Percentiles rank a stretch among this genome's conserved stretches.
Evolutionary conservation across 1,284 basidiomycete genomes (phyloP).

Genomic region (Ganoderma sinense): DNA sequence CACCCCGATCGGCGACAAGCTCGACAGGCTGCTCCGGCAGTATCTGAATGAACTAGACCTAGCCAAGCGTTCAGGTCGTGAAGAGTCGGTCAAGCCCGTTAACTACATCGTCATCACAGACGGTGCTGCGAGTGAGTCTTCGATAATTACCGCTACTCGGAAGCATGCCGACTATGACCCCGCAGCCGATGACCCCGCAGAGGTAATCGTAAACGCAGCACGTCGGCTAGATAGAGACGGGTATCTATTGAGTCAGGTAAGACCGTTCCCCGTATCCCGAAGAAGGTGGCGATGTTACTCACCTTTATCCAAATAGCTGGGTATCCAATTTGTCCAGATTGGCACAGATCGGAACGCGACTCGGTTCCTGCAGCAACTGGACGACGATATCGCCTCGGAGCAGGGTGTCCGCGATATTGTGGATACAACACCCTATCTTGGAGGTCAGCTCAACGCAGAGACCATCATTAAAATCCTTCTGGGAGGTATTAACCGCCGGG

Average conservation of each 20-base stretch:
- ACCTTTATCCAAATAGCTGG: conserved; percentile 34
- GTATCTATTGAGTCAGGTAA: conserved; percentile 62
- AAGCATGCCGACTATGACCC: not conserved
- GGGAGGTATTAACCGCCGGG: conserved; percentile 63
- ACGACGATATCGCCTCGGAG: conserved; percentile 50
- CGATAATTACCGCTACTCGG: not conserved
- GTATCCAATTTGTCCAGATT: conserved; percentile 70
- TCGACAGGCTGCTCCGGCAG: conserved; percentile 52
- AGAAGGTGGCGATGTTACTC: conserved; percentile 34
- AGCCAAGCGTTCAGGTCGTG: conserved; percentile 43
- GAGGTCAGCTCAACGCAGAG: conserved; percentile 48
- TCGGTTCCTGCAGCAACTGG: conserved; percentile 53
- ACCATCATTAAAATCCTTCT: conserved; percentile 61
- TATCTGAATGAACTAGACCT: conserved; percentile 55
- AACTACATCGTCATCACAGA: conserved; percentile 72
- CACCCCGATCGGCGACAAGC: conserved; percentile 58
- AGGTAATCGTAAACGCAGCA: conserved; percentile 56
- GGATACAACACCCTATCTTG: conserved; percentile 62
- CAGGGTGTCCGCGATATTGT: conserved; percentile 49
- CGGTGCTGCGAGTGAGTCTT: conserved; percentile 58
- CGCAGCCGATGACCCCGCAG: conserved; percentile 58
- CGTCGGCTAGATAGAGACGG: conserved; percentile 54
- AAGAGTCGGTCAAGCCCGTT: conserved; percentile 55
- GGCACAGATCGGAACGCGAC: conserved; percentile 54
- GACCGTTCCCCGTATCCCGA: not conserved